Base-by-base conservation (phyloP, 75 land plant genomes). In the Selaginella tamariscina region DNA sequence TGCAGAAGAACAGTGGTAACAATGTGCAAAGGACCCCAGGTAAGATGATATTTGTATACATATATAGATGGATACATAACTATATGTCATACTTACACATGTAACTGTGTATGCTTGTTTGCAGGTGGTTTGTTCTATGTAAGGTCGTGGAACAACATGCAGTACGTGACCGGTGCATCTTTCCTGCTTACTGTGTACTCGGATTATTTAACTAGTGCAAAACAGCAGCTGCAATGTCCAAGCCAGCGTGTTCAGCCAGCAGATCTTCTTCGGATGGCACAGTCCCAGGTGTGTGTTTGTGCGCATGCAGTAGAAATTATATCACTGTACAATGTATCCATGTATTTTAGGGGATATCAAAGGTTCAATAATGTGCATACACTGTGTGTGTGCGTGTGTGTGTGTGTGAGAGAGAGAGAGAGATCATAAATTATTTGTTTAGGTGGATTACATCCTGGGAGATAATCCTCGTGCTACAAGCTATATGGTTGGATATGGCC, bases 361-460 rank as follows among this genome's bases (percentile, higher is more conserved):
- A n/a, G n/a, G n/a, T n/a, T n/a, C n/a, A n/a, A n/a, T n/a, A n/a
- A n/a, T n/a, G n/a, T n/a, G n/a, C n/a, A n/a, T n/a, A n/a, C n/a
- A n/a, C n/a, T n/a, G n/a, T n/a, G n/a, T n/a, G n/a, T n/a, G n/a
- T n/a, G n/a, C n/a, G n/a, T n/a, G n/a, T n/a, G n/a, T n/a, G n/a
- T n/a, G n/a, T n/a, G n/a, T n/a, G n/a, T n/a, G n/a, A n/a, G n/a
- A n/a, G n/a, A n/a, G n/a, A n/a, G n/a, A n/a, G n/a, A n/a, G n/a
- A n/a, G n/a, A n/a, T n/a, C n/a, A n/a, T n/a, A n/a, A n/a, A n/a
- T n/a, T n/a, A n/a, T n/a, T n/a, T n/a, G 8, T n/a, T 8, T 60
- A 90, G 91, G 85, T 94, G 67, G 96, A 94, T 39, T 94, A 94
- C 79, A 83, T 94, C 44, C 77, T 94, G 8, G 98, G 98, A 2